Conservation (phyloP, 441 rosid species). For the Cnidoscolus chayamansa region DNA sequence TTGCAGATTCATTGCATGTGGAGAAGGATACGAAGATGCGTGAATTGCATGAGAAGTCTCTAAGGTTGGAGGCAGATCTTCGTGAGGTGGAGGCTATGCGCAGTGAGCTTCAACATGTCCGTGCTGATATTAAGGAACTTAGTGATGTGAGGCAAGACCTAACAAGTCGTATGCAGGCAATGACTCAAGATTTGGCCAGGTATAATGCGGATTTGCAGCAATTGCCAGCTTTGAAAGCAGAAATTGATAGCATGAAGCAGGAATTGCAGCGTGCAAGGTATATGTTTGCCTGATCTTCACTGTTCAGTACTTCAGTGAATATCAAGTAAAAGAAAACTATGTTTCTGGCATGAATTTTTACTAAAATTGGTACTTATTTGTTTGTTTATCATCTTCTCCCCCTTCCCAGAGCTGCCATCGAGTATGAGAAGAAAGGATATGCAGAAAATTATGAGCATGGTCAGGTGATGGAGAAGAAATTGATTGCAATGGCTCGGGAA, state of each 20-base stretch:
- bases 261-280: constrained; percentile 92
- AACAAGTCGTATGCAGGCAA: constrained; percentile 59
- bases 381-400: constrained; percentile 3
- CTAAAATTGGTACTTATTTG: constrained; percentile 10
- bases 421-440: constrained; percentile 92
- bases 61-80: constrained; percentile 61
- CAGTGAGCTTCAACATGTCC: constrained; percentile 58
- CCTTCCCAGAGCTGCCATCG: constrained; percentile 69
- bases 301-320: not conserved
- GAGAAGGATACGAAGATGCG: constrained; percentile 85
- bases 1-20: constrained; percentile 57
- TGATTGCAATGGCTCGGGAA: constrained; percentile 92
- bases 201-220: constrained; percentile 69
- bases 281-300: constrained; percentile 7
- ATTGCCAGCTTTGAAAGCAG: constrained; percentile 64
- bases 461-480: constrained; percentile 81
- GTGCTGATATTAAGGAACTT: constrained; percentile 75
- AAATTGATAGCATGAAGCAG: constrained; percentile 76
- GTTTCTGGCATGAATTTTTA: constrained; percentile 1
- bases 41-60: constrained; percentile 78
- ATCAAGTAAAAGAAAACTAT: not conserved
- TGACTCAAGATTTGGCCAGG: constrained; percentile 73
- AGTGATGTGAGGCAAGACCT: constrained; percentile 64
- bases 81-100: constrained; percentile 64
- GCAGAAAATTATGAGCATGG: constrained; percentile 96